Evolutionary conservation across 192 early-diverging fungal species (phyloP).

Genomic region (Entophlyctis luteolus): DNA sequence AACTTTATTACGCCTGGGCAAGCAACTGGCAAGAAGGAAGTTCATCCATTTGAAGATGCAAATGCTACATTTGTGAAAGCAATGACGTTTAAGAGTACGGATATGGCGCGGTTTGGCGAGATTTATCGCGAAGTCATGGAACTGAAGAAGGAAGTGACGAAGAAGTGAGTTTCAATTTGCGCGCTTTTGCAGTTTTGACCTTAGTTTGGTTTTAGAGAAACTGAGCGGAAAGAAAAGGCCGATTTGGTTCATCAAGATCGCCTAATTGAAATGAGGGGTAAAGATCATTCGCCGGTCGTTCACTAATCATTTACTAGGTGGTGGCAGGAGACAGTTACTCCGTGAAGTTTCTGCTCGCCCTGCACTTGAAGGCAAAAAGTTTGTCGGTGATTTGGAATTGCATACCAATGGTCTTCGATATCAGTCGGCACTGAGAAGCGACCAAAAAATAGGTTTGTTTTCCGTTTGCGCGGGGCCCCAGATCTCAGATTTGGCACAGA

Average conservation of each 20-base stretch:
- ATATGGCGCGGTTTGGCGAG: conserved; percentile 75
- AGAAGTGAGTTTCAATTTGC: conserved; percentile 47
- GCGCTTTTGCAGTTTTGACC: background rate
- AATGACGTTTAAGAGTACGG: conserved; percentile 85
- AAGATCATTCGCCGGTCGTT: background rate
- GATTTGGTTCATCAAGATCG: conserved; percentile 94
- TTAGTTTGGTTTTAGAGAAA: conserved; percentile 53
- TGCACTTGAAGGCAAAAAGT: conserved; percentile 79
- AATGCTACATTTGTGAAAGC: conserved; percentile 88
- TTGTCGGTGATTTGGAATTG: conserved; percentile 93
- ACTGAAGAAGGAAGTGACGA: conserved; percentile 87
- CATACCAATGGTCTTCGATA: conserved; percentile 94
- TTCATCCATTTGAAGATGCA: conserved; percentile 77
- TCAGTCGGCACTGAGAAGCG: conserved; percentile 69
- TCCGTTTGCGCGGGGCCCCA: background rate
- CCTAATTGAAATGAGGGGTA: conserved; percentile 70
- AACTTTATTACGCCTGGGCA: conserved; percentile 96
- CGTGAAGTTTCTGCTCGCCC: conserved; percentile 91
- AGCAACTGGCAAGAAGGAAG: conserved; percentile 85
- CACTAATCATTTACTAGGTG: background rate
- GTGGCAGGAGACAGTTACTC: conserved; percentile 64
- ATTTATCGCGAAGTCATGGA: conserved; percentile 82
- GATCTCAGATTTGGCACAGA: conserved; percentile 45
- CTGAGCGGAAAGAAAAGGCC: conserved; percentile 91
- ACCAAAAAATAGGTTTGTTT: conserved; percentile 66